Percentiles rank a stretch among this genome's conserved stretches.
Evolutionary conservation across 2,329 filamentous ascomycete genomes (phyloP).

Genomic region (Biscogniauxia marginata): DNA sequence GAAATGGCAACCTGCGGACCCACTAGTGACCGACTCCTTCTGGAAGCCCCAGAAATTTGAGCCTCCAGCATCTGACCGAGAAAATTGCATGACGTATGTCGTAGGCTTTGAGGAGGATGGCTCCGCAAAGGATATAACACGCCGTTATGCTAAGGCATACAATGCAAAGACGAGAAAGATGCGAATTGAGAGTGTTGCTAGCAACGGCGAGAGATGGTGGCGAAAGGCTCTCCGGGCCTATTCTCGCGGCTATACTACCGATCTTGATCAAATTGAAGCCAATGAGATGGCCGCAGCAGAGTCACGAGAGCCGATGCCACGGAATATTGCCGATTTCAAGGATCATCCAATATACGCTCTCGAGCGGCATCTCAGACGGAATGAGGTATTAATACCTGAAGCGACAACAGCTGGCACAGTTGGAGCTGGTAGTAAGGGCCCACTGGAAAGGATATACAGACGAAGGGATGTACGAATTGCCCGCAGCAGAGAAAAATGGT

Average conservation of each 20-base stretch:
- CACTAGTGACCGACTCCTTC: constrained; percentile 74
- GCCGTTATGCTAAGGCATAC: constrained; percentile 82
- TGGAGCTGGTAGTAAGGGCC: constrained; percentile 60
- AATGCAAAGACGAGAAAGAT: constrained; percentile 83
- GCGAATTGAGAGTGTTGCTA: constrained; percentile 66
- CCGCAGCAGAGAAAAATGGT: constrained; percentile 85
- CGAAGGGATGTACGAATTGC: constrained; percentile 77
- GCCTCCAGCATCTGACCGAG: constrained; percentile 73
- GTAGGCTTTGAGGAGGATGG: constrained; percentile 82
- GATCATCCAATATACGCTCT: constrained; percentile 81
- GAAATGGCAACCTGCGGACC: constrained; percentile 89
- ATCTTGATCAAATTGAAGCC: constrained; percentile 82
- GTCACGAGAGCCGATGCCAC: constrained; percentile 78
- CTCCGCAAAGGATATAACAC: constrained; percentile 79
- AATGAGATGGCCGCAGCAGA: constrained; percentile 70
- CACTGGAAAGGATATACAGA: constrained; percentile 77
- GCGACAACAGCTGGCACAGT: constrained; percentile 74
- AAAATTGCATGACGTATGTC: constrained; percentile 79
- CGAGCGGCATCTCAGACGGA: constrained; percentile 76
- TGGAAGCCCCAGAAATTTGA: constrained; percentile 76
- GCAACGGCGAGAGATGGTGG: constrained; percentile 54
- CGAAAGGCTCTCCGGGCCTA: constrained; percentile 50
- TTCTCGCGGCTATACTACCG: constrained; percentile 42
- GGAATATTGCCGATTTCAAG: constrained; percentile 84
- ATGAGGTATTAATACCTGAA: constrained; percentile 77